These are phyloP conservation scores for Monilinia polystroma DNA, from an alignment of 2,329 filamentous ascomycete species.

Conservation along the genomic window DNA sequence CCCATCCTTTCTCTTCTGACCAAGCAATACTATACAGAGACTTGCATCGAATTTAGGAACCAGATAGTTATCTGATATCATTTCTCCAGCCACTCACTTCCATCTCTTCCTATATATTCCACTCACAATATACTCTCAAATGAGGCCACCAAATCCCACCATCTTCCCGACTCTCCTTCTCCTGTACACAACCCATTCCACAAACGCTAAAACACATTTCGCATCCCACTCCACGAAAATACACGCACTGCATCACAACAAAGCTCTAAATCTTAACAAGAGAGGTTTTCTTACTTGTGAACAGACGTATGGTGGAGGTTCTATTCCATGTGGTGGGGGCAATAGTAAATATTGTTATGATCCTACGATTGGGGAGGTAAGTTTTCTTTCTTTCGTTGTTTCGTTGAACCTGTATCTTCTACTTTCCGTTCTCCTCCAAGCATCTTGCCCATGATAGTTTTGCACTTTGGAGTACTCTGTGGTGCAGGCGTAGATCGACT, in stretches of 20 bases:
- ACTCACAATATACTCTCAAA: not conserved
- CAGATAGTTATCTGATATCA: not conserved
- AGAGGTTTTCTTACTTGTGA: constrained; percentile 26
- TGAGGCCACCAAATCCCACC: not conserved
- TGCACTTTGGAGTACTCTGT: not conserved
- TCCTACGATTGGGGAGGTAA: constrained; percentile 30
- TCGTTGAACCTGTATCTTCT: not conserved
- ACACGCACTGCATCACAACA: not conserved
- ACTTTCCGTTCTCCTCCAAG: too few species aligned
- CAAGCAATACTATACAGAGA: not conserved
- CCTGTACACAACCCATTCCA: not conserved
- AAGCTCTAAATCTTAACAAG: constrained; percentile 12
- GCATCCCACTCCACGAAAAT: not conserved
- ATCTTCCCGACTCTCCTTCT: not conserved
- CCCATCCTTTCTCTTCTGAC: not conserved
- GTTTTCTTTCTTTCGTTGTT: not conserved
- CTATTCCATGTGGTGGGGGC: constrained; percentile 23
- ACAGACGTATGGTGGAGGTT: constrained; percentile 29
- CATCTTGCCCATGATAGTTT: not conserved
- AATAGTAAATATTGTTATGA: constrained; percentile 30
- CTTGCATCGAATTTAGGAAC: not conserved
- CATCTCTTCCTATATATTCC: not conserved
- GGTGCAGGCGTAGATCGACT: not conserved
- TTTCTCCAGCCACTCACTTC: not conserved
- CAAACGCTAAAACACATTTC: not conserved